Evolutionary conservation across 2,329 filamentous ascomycete genomes (phyloP).

Genomic region (Fusarium falciforme): DNA sequence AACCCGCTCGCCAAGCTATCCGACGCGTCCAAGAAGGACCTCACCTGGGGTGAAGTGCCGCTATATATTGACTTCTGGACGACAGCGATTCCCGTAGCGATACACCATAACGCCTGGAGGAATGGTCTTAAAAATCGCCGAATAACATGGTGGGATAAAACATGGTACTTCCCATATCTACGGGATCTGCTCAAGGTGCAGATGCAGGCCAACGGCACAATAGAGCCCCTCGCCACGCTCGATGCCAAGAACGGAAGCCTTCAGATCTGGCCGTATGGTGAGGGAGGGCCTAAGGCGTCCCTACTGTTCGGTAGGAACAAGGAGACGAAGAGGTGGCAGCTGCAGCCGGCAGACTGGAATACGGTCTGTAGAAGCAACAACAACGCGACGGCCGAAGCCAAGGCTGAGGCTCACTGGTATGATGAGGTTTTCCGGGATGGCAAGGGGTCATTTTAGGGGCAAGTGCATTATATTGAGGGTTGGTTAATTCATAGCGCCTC

Average conservation of each 20-base stretch:
- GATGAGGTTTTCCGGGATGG: constrained; percentile 38
- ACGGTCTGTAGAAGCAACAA: constrained; percentile 27
- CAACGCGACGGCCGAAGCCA: constrained; percentile 12
- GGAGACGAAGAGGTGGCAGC: constrained; percentile 27
- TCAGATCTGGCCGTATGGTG: constrained; percentile 23
- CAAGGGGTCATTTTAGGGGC: constrained; percentile 28
- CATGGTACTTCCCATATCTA: constrained; percentile 41
- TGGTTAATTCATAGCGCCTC: not conserved
- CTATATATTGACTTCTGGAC: constrained; percentile 42
- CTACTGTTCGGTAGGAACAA: constrained; percentile 35
- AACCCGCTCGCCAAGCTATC: constrained; percentile 24
- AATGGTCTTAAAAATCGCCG: constrained; percentile 38
- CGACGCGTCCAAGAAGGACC: not conserved
- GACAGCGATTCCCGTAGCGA: constrained; percentile 33
- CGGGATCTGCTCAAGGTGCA: constrained; percentile 34
- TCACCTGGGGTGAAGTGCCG: constrained; percentile 35
- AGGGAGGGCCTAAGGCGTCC: constrained; percentile 14
- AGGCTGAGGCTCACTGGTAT: constrained; percentile 26
- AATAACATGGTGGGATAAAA: constrained; percentile 41
- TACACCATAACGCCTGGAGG: constrained; percentile 42
- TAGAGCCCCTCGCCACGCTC: constrained; percentile 24
- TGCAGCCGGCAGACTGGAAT: constrained; percentile 32
- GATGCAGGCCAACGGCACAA: constrained; percentile 19
- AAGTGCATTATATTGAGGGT: not conserved
- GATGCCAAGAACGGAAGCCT: constrained; percentile 20